phyloP scores from a whole-genome alignment of 345 rosid genomes.

The Eucalyptus sp. region DNA sequence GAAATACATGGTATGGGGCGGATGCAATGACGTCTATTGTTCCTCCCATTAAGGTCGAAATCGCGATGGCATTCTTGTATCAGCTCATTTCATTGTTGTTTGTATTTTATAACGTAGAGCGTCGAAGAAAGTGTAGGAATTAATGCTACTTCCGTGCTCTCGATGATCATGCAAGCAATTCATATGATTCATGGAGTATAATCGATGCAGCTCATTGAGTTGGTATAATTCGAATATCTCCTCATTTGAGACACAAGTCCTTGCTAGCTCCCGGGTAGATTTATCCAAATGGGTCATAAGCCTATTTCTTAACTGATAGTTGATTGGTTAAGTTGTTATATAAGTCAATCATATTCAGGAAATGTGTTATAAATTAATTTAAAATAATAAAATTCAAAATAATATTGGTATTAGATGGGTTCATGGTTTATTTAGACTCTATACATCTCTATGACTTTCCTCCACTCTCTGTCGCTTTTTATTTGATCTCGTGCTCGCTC shows the following conservation, averaged over 20 bases:
- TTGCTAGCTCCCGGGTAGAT: rapidly evolving
- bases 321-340: rapidly evolving
- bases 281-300: rapidly evolving
- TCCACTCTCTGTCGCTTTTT: rapidly evolving
- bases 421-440: rapidly evolving
- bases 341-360: rapidly evolving
- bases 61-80: rapidly evolving
- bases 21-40: background rate
- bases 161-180: background rate
- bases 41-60: background rate
- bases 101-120: too few species aligned
- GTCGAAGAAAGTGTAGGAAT: rapidly evolving
- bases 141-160: background rate
- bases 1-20: too few species aligned
- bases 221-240: rapidly evolving
- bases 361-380: too few species aligned
- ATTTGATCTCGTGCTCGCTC: rapidly evolving
- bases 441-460: too few species aligned
- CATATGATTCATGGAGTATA: background rate
- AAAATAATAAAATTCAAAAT: too few species aligned
- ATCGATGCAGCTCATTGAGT: rapidly evolving
- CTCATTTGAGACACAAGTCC: background rate
- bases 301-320: too few species aligned
- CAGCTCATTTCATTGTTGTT: background rate
- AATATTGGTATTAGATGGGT: rapidly evolving